phyloP scores from a whole-genome alignment of 257 asterid genomes.

The Catharanthus roseus region DNA sequence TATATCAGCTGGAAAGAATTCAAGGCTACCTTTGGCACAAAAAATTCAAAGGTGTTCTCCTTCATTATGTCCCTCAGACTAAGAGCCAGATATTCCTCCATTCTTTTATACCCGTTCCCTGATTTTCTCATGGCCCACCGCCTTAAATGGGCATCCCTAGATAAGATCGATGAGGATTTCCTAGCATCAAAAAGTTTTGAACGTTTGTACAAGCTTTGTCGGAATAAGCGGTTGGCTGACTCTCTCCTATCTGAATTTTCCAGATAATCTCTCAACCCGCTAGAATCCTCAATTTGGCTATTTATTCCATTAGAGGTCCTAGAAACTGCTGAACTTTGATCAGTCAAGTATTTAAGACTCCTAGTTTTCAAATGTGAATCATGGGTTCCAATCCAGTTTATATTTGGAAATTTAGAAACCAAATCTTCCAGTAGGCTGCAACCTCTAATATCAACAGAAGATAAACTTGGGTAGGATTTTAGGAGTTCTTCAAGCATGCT shows the following conservation, averaged over 20 bases:
- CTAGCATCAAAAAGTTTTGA: slow-evolving; percentile 92
- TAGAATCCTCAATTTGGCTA: slow-evolving; percentile 66
- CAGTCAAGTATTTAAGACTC: slow-evolving; percentile 53
- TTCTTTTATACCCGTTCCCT: slow-evolving; percentile 72
- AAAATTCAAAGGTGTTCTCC: slow-evolving; percentile 66
- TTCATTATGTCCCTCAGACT: slow-evolving; percentile 79
- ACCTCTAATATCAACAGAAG: slow-evolving; percentile 81
- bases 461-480: slow-evolving; percentile 50
- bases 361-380: slow-evolving; percentile 42
- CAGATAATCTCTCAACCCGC: slow-evolving; percentile 86
- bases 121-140: slow-evolving; percentile 81
- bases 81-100: slow-evolving; percentile 65
- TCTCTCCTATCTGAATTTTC: slow-evolving; percentile 94
- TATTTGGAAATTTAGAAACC: slow-evolving; percentile 65
- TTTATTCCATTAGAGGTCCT: slow-evolving; percentile 22
- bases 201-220: slow-evolving; percentile 89
- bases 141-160: slow-evolving; percentile 94
- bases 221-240: slow-evolving; percentile 78
- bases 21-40: slow-evolving; percentile 72
- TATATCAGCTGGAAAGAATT: slow-evolving; percentile 3
- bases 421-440: slow-evolving; percentile 84
- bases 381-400: slow-evolving; percentile 67
- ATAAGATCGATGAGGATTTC: slow-evolving; percentile 78
- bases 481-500: slow-evolving; percentile 74
- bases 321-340: slow-evolving; percentile 38